Conservation (phyloP, 495 filamentous ascomycete species). For the Podospora tetraspora region DNA sequence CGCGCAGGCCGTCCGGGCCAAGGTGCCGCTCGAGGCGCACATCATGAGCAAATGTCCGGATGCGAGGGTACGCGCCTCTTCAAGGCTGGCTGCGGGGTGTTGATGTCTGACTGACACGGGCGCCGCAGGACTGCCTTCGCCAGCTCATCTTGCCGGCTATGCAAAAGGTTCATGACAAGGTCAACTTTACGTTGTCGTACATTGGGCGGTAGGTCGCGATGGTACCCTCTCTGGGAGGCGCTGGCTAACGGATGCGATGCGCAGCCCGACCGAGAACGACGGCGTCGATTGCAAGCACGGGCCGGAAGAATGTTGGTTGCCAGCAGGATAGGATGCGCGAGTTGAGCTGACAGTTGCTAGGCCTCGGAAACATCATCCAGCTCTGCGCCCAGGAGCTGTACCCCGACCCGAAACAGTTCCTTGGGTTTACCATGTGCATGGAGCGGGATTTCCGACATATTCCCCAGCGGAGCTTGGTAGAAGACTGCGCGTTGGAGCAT, state of each 20-base stretch:
- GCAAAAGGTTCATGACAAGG: conserved; percentile 72
- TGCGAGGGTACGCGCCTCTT: conserved; percentile 43
- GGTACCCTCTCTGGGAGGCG: background rate
- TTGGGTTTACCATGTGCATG: conserved; percentile 90
- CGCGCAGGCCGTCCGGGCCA: conserved; percentile 1
- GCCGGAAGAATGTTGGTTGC: conserved; percentile 60
- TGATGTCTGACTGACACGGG: background rate
- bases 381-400: conserved; percentile 81
- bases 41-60: conserved; percentile 97
- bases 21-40: conserved; percentile 79
- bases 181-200: conserved; percentile 85
- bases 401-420: conserved; percentile 74
- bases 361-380: conserved; percentile 88
- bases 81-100: background rate
- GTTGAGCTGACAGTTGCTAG: conserved; percentile 15
- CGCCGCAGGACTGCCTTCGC: conserved; percentile 60
- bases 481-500: conserved; percentile 83
- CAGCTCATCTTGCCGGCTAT: conserved; percentile 81
- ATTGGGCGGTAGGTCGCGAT: conserved; percentile 66
- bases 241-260: background rate
- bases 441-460: conserved; percentile 66
- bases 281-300: conserved; percentile 83
- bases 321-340: background rate
- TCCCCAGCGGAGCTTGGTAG: conserved; percentile 64
- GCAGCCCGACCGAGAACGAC: conserved; percentile 52